These are phyloP conservation scores for Rosa chinensis DNA, from an alignment of 306 rosid genomes.

Conservation along the genomic window DNA sequence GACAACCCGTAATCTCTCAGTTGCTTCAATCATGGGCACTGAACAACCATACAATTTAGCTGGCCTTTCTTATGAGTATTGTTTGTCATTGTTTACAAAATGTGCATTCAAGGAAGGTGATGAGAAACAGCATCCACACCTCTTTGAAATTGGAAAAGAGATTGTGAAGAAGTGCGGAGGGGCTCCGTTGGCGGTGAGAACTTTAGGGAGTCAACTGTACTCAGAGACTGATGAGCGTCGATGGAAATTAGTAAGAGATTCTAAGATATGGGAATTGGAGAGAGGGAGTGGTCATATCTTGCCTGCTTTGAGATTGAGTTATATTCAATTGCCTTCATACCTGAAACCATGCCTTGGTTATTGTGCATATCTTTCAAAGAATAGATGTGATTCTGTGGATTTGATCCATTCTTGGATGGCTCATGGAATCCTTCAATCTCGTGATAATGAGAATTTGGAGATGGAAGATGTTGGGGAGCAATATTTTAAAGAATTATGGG, in stretches of 20 bases:
- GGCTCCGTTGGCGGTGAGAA: constrained; percentile 23
- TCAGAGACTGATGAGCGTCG: neutral
- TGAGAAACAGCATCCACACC: neutral
- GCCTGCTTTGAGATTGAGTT: constrained; percentile 20
- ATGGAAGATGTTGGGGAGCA: constrained; percentile 31
- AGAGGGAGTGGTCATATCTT: neutral
- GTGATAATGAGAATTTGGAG: neutral
- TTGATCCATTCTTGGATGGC: constrained; percentile 50
- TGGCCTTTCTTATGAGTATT: constrained; percentile 1
- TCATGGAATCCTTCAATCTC: constrained; percentile 30
- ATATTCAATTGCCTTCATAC: constrained; percentile 23
- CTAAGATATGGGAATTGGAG: constrained; percentile 3
- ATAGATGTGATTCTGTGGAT: neutral
- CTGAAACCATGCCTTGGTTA: constrained; percentile 29
- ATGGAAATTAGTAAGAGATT: constrained; percentile 4
- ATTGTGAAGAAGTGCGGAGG: constrained; percentile 19
- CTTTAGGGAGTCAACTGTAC: constrained; percentile 21
- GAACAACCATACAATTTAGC: neutral
- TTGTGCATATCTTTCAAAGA: constrained; percentile 31
- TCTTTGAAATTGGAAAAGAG: neutral
- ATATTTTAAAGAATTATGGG: constrained; percentile 30
- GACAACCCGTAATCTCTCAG: constrained; percentile 11
- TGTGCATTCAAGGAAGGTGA: neutral
- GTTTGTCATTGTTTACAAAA: constrained; percentile 7
- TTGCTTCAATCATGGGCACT: constrained; percentile 9